Percentiles rank a stretch among this genome's conserved stretches.
phyloP scores from a whole-genome alignment of 345 rosid genomes.

The Barbarea vulgaris region DNA sequence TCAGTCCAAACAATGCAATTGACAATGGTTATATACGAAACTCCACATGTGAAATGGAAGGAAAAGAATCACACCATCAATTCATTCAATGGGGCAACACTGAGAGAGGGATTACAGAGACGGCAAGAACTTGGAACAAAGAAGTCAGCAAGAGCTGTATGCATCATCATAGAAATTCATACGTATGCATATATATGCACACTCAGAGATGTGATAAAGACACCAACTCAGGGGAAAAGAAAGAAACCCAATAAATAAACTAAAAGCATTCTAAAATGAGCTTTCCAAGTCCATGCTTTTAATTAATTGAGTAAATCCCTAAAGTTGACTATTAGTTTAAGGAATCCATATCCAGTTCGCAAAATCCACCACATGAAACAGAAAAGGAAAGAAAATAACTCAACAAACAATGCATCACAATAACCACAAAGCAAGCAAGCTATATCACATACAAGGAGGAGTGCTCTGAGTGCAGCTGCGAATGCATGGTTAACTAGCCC shows the following conservation, averaged over 20 bases:
- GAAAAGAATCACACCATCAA: constrained; percentile 9
- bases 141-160: background rate
- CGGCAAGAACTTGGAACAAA: constrained; percentile 9
- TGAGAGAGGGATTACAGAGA: constrained; percentile 8
- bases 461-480: constrained; percentile 88
- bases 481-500: constrained; percentile 97
- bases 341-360: constrained; percentile 9
- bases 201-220: constrained; percentile 15
- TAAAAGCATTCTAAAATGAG: background rate
- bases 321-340: constrained; percentile 6
- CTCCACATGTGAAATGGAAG: background rate
- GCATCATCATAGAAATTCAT: background rate
- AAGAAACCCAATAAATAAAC: constrained; percentile 14
- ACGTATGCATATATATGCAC: background rate
- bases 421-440: constrained; percentile 36
- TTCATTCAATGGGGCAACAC: background rate
- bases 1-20: constrained; percentile 21
- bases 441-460: constrained; percentile 77
- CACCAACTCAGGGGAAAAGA: constrained; percentile 16
- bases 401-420: constrained; percentile 32
- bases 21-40: constrained; percentile 15
- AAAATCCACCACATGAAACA: background rate
- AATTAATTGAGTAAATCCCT: background rate
- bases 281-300: constrained; percentile 2
- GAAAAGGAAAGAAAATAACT: background rate